Base-by-base conservation (phyloP, 768 basidiomycete species). In the Suillus brevipes region DNA sequence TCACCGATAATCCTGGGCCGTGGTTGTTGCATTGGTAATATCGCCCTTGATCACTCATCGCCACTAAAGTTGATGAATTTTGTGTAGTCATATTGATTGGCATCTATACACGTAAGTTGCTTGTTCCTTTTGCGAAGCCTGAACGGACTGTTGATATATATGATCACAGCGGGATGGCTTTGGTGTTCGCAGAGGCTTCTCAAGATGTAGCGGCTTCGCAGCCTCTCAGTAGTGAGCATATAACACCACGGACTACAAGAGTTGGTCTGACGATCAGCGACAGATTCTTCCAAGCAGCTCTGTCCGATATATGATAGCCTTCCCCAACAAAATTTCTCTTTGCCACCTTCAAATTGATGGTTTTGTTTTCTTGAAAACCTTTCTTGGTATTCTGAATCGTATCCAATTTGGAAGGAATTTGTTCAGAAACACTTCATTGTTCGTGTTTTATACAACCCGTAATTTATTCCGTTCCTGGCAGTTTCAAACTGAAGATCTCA, bases 401-500 rank as follows among this genome's bases (percentile, higher is more conserved):
- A 28, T 28, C 50, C 8, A 43, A 20, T 49, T 6, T 49, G 12
- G 28, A 18, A 20, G 18, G 5, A 6, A 18, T 18, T 53, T 5
- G 4, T 31, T 31, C 34, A 53, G 18, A 20, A 18, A 12, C 4
- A 20, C 18, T 10, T 34, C 18, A 55, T 4, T 31, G 31, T 31
- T 31, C 31, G 31, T 8, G 14, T 50, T 50, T 14, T 25, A 50
- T 6, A 4, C 16, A 50, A 14, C 82, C 38, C 28, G 16, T 31
- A 9, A 18, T 34, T 31, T 31, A 10, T 18, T 53, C 14, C 10
- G 6, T 49, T 23, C 13, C 12, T 0, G 25, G 18, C 9, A 28
- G 25, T 28, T 18, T 52, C 5, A 25, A 50, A 13, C 38, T 40
- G 38, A 40, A 16, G 37, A 1, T 18, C 42, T 16, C 42, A 18